A percentile compares a stretch with the other conserved stretches of the same genome.
Conservation (phyloP, 2,329 filamentous ascomycete genomes). For the Diaporthe vexans region DNA sequence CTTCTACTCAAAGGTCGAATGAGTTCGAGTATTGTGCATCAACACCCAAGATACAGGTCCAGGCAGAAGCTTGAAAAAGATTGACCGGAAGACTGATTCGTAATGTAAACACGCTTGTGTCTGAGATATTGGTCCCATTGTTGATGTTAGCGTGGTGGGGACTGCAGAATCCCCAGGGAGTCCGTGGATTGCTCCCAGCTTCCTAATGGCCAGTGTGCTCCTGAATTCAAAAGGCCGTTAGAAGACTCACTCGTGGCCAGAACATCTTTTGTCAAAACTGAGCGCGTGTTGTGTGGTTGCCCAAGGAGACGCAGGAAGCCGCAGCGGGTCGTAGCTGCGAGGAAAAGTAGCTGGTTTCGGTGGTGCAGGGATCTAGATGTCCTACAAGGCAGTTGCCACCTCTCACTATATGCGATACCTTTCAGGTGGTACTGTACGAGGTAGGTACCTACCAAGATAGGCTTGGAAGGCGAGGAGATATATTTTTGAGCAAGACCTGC, state of each 20-base stretch:
- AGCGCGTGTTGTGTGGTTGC: not conserved
- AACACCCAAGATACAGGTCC: not conserved
- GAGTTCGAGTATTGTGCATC: not conserved
- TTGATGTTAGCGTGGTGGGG: not conserved
- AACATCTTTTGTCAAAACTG: not conserved
- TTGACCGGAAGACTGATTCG: not conserved
- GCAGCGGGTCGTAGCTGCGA: not conserved
- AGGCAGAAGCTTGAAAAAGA: not conserved
- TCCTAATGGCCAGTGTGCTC: not conserved
- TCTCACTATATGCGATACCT: not conserved
- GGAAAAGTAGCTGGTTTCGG: conserved; percentile 18
- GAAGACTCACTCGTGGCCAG: not conserved
- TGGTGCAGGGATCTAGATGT: conserved; percentile 5
- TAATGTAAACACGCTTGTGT: not conserved
- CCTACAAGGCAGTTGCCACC: conserved; percentile 4
- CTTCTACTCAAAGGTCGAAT: not conserved
- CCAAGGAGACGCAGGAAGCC: not conserved
- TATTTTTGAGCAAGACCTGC: too few species aligned
- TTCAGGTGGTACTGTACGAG: not conserved
- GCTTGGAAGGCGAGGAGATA: too few species aligned
- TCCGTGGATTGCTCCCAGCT: not conserved
- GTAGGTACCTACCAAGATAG: not conserved
- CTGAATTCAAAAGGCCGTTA: not conserved
- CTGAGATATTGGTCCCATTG: not conserved
- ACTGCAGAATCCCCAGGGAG: not conserved